Evolutionary conservation across 2,329 filamentous ascomycete species (phyloP).

Genomic region (Paradendryphiella salina): DNA sequence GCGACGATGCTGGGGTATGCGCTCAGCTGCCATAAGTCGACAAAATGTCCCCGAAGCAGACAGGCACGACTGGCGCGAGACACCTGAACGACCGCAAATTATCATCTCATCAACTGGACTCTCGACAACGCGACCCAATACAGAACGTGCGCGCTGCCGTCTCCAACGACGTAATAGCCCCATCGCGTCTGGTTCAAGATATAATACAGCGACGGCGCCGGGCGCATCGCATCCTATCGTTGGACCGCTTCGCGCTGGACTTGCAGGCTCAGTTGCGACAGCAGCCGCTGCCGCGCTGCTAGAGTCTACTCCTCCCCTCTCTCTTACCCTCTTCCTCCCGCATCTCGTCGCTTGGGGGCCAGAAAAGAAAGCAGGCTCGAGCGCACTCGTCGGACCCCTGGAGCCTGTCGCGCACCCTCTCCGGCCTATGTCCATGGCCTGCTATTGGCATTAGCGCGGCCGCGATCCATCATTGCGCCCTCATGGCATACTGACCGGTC

Average conservation of each 20-base stretch:
- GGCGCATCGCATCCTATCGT: conserved; percentile 37
- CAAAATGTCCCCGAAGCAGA: conserved; percentile 34
- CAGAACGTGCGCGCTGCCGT: conserved; percentile 9
- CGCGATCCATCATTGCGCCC: conserved; percentile 26
- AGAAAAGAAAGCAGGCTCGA: not conserved
- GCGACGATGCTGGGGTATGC: conserved; percentile 11
- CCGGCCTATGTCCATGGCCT: conserved; percentile 21
- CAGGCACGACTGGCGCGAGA: conserved; percentile 23
- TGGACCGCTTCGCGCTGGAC: conserved; percentile 24
- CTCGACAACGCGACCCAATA: conserved; percentile 18
- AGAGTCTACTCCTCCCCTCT: not conserved
- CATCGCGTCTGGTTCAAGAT: not conserved
- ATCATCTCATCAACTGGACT: conserved; percentile 21
- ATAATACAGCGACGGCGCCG: conserved; percentile 26
- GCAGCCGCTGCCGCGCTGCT: conserved; percentile 10
- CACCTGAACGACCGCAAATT: conserved; percentile 36
- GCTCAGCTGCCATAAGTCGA: conserved; percentile 24
- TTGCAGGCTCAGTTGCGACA: conserved; percentile 20
- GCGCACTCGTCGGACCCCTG: too few species aligned
- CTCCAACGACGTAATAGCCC: conserved; percentile 7
- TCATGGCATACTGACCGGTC: conserved; percentile 41
- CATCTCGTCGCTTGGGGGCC: not conserved
- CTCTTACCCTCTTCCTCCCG: not conserved
- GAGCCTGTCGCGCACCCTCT: conserved; percentile 15
- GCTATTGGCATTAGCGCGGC: conserved; percentile 26